phyloP scores from a whole-genome alignment of 108 stramenopile genomes.

The Parmales sp. region DNA sequence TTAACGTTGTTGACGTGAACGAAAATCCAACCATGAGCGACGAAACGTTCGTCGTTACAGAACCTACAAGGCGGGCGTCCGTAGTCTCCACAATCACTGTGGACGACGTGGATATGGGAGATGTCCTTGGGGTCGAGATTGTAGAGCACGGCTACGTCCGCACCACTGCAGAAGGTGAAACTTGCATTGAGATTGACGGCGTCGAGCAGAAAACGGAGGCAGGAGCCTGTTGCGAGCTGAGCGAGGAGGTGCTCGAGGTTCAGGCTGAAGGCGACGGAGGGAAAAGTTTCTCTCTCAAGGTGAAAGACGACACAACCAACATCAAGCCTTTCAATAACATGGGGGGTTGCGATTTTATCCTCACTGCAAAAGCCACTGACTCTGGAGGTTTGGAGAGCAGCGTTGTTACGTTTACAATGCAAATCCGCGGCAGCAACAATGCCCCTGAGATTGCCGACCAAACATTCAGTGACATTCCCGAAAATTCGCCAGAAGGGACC shows the following conservation, averaged over 20 bases:
- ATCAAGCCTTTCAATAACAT: not conserved
- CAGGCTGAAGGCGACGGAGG: no score
- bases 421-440: not conserved
- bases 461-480: not conserved
- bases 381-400: not conserved
- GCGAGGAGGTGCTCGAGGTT: no score
- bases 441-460: not conserved
- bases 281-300: no score
- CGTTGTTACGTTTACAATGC: not conserved
- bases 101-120: not conserved
- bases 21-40: not conserved
- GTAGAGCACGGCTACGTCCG: no score
- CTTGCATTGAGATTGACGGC: no score
- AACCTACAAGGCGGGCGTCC: not conserved
- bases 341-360: not conserved
- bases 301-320: no score
- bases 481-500: not conserved
- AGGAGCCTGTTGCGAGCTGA: no score
- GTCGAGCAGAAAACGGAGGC: no score
- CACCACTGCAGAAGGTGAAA: no score
- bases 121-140: not conserved
- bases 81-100: not conserved
- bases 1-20: not conserved
- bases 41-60: not conserved
- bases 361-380: not conserved